Conservation (phyloP, 345 rosid species). For the Eutrema japonicum region DNA sequence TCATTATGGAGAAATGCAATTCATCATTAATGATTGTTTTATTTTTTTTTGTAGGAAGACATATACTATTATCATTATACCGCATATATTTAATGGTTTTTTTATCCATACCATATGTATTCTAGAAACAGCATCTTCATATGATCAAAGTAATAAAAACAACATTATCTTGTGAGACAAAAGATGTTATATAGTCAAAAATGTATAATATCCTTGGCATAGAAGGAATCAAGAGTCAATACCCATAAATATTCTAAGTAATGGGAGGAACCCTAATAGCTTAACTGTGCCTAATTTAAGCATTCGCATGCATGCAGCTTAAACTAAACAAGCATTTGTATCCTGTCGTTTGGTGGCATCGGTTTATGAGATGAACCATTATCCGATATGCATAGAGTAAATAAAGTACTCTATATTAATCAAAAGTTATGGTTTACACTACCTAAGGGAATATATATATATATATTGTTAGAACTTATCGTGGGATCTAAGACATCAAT, state of each 20-base stretch:
- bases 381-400: conserved; percentile 33
- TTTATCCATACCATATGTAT: conserved; percentile 2
- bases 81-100: not conserved
- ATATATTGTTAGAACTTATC: conserved; percentile 8
- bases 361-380: conserved; percentile 30
- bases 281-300: conserved; percentile 4
- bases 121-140: conserved; percentile 17
- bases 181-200: conserved; percentile 31
- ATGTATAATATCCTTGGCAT: conserved; percentile 36
- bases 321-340: conserved; percentile 30
- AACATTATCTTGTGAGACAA: conserved; percentile 32
- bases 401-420: conserved; percentile 3
- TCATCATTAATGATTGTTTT: too few species aligned
- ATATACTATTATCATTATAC: not conserved
- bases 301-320: conserved; percentile 31
- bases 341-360: conserved; percentile 31
- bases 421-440: conserved; percentile 3
- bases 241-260: conserved; percentile 35
- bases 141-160: conserved; percentile 20
- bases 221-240: conserved; percentile 29
- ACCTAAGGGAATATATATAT: too few species aligned
- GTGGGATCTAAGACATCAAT: conserved; percentile 23
- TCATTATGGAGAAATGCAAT: too few species aligned
- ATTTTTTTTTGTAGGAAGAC: not conserved
- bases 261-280: conserved; percentile 33